Base-by-base conservation (phyloP, 306 rosid species). In the Calophaca sinica region DNA sequence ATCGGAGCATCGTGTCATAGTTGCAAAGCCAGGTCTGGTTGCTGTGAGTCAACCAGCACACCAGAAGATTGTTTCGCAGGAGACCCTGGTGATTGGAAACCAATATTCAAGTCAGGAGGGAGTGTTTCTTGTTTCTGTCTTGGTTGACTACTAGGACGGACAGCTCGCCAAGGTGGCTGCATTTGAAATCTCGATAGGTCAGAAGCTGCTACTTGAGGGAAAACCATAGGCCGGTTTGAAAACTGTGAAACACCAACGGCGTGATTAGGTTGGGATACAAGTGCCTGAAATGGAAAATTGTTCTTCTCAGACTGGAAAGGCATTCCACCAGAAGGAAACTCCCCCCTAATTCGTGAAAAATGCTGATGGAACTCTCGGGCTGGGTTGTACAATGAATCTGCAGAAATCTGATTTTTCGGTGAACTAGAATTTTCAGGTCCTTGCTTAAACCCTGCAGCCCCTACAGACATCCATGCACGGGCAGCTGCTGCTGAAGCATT, bases 381-480 rank as follows among this genome's bases (percentile, higher is more conserved):
- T 45, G 96, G 92, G 75, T 87, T 90, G 80, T 86, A 90, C 31
- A 88, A 80, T 38, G 99, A 92, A 72, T 90, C 93, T 9, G 92
- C 96, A 54, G 91, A 85, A 62, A 88, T 90, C 70, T 85, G 97
- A 65, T 55, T 84, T 67, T 84, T 88, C 7, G 96, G 86, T 72
- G 87, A 82, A 28, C 84, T 77, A 10, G 88, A 83, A 85, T 36
- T 88, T 35, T 92, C 98, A 20, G 85, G 77, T 15, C 87, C 90
- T 75, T 85, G 94, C 82, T 88, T 96, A 83, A 88, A 90, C 6
- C 93, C 91, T 80, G 92, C 96, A 32, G 96, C 96, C 52, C 99
- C 99, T 29, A 92, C 82, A 9, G 99, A 92, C 98, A 96, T 96
- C 99, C 99, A 96, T 48, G 97, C 99, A 26, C 96, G 96, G 36